Evolutionary conservation across 495 filamentous ascomycete species (phyloP).

Genomic region (Cercophora scortea): DNA sequence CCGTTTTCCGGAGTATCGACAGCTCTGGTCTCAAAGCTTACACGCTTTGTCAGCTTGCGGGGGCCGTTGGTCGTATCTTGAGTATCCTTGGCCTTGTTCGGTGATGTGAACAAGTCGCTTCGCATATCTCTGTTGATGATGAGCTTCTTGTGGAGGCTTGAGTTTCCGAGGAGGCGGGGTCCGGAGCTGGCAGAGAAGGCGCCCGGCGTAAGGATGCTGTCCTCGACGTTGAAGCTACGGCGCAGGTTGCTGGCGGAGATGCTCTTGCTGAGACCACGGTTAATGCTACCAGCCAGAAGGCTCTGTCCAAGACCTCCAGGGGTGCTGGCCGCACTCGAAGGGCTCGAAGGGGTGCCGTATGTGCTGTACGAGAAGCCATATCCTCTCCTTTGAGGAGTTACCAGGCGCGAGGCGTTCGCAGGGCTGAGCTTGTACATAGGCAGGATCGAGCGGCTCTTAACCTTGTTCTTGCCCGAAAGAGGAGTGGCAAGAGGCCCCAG

Average conservation of each 20-base stretch:
- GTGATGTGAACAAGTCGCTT: constrained; percentile 65
- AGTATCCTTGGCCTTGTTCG: constrained; percentile 34
- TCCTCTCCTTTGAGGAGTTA: constrained; percentile 74
- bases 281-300: constrained; percentile 55
- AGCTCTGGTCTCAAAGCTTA: constrained; percentile 73
- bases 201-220: constrained; percentile 79
- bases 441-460: constrained; percentile 66
- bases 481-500: constrained; percentile 84
- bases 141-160: constrained; percentile 73
- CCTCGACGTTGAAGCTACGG: constrained; percentile 49
- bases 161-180: constrained; percentile 47
- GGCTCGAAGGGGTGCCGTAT: constrained; percentile 73
- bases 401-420: constrained; percentile 62
- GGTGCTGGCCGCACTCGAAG: constrained; percentile 57
- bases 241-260: constrained; percentile 56
- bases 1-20: constrained; percentile 30
- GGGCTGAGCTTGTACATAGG: constrained; percentile 88
- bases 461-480: constrained; percentile 58
- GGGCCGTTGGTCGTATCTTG: constrained; percentile 33
- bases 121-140: constrained; percentile 80
- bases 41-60: constrained; percentile 68
- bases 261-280: constrained; percentile 50
- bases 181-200: constrained; percentile 69
- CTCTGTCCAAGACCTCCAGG: constrained; percentile 58
- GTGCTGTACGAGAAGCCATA: constrained; percentile 88